Percentiles rank a stretch among this genome's conserved stretches.
Conservation (phyloP, 345 rosid species). For the Sisymbrium irio region DNA sequence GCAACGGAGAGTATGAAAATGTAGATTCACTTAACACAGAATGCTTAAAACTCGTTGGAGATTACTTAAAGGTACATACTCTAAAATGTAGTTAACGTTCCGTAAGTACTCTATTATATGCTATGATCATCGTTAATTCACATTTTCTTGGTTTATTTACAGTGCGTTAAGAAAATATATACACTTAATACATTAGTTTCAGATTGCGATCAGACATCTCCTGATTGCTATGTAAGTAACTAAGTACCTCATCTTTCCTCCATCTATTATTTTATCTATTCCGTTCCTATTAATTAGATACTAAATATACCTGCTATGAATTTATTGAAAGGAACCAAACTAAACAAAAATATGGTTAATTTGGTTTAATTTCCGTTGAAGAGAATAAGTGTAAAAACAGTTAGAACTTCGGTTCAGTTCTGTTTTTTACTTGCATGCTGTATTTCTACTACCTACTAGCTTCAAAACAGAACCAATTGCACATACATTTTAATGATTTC, state of each 20-base stretch:
- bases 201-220: constrained; percentile 1
- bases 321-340: too few relatives aligned
- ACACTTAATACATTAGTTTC: not conserved
- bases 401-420: too few relatives aligned
- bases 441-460: too few relatives aligned
- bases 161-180: not conserved
- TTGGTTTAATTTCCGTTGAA: too few relatives aligned
- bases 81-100: not conserved
- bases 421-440: too few relatives aligned
- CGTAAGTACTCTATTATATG: too few relatives aligned
- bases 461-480: too few relatives aligned
- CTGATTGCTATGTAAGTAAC: constrained; percentile 16
- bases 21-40: not conserved
- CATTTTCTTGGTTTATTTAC: not conserved
- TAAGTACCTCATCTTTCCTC: not conserved
- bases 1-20: constrained; percentile 2
- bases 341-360: too few relatives aligned
- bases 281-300: too few relatives aligned
- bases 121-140: too few relatives aligned
- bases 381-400: too few relatives aligned
- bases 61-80: not conserved
- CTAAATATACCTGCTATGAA: not conserved
- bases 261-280: not conserved
- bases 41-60: not conserved
- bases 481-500: too few relatives aligned